Conservation (phyloP, 2,329 filamentous ascomycete species). For the Aaosphaeria pasadenensis region DNA sequence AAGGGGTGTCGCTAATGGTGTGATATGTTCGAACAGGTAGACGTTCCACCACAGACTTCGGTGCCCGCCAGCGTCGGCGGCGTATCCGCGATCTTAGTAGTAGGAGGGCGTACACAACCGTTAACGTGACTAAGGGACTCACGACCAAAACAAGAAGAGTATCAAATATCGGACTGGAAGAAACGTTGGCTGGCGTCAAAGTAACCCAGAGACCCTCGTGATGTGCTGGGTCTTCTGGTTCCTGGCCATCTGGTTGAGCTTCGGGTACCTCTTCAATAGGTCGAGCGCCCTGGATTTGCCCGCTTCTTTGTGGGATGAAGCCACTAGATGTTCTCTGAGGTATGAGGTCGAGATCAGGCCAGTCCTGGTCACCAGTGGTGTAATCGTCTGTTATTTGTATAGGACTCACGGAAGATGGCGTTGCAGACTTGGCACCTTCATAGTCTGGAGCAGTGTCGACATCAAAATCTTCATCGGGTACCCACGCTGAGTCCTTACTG, state of each 20-base stretch:
- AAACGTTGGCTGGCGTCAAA: slow-evolving; percentile 82
- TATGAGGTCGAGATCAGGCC: slow-evolving; percentile 69
- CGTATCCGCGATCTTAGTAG: slow-evolving; percentile 85
- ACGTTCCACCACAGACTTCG: slow-evolving; percentile 90
- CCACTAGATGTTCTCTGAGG: slow-evolving; percentile 44
- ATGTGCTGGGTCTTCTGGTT: slow-evolving; percentile 17
- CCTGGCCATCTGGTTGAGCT: neutral
- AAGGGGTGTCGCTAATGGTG: slow-evolving; percentile 63
- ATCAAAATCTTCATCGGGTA: neutral
- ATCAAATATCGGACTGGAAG: slow-evolving; percentile 90
- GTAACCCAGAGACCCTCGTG: slow-evolving; percentile 94
- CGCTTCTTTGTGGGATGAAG: slow-evolving; percentile 43
- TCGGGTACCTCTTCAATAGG: neutral
- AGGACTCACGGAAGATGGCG: neutral
- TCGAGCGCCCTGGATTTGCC: neutral
- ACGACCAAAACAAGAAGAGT: slow-evolving; percentile 95
- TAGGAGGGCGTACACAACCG: slow-evolving; percentile 85
- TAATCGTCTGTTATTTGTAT: neutral
- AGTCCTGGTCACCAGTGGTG: neutral
- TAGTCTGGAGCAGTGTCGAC: neutral
- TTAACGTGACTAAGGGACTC: slow-evolving; percentile 87
- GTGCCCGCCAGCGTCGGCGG: slow-evolving; percentile 89
- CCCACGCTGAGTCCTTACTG: slow-evolving; percentile 4
- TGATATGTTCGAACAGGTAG: slow-evolving; percentile 96
- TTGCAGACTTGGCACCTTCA: neutral